Evolutionary conservation across 345 rosid species (phyloP), one percentile per base, ranked within the genome.

Genomic region (Linum tenue): DNA sequence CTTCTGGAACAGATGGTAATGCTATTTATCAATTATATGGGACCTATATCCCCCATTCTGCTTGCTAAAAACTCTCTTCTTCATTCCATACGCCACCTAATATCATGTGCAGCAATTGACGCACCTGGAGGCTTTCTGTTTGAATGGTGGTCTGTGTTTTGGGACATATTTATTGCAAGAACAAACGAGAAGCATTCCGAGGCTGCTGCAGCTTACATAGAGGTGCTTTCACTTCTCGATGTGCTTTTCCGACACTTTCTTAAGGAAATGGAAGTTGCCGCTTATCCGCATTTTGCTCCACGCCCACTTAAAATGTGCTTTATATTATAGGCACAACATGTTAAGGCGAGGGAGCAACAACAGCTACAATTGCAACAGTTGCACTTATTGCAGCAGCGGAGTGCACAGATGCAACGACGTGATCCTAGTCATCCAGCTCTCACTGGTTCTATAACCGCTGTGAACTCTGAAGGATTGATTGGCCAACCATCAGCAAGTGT

Each of bases 131-230:
- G 92, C 63, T 87, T 87, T 81, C 86, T 87, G 15, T 87, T 84
- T 50, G 88, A 83, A 58, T 86, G 92, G 92, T 86, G 92, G 92
- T 86, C 86, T 56, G 89, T 84, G 42, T 86, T 84, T 63, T 86
- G 90, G 92, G 90, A 87, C 78, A 83, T 87, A 63, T 87, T 87
- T 69, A 84, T 87, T 69, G 80, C 92, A 38, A 77, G 90, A 78
- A 87, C 90, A 58, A 84, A 87, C 71, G 88, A 75, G 63, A 87
- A 83, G 73, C 88, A 87, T 75, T 87, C 86, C 0, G 85, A 81
- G 61, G 69, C 78, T 65, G 90, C 90, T 44, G 86, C 84, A 22
- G 80, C 92, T 64, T 87, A 87, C 65, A 83, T 80, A 67, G 85
- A 87, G 92, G 92, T 87, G 62, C 35, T 37, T 68, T 39, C 51